Evolutionary conservation across 208 protist genomes (phyloP).

Genomic region (Acanthamoeba royreba): DNA sequence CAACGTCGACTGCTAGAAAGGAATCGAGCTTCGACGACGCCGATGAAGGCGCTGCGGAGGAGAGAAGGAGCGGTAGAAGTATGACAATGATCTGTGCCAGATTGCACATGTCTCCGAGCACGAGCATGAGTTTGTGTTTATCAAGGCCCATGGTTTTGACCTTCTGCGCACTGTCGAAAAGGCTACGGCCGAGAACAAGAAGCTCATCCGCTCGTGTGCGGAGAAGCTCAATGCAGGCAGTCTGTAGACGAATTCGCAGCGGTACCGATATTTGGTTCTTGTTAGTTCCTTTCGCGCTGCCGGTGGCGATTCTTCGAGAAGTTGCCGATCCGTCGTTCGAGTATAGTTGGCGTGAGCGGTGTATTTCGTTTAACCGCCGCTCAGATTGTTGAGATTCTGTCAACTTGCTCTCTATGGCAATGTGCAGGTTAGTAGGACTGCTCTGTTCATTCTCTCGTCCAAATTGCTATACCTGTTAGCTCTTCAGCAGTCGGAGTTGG

Average conservation of each 20-base stretch:
- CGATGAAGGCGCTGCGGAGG: neutral
- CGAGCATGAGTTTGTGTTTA: neutral
- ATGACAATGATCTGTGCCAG: neutral
- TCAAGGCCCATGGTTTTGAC: neutral
- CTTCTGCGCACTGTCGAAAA: slow-evolving; percentile 17
- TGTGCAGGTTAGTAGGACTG: too few relatives aligned
- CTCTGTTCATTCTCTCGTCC: too few relatives aligned
- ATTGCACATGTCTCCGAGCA: neutral
- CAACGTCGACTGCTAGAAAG: neutral
- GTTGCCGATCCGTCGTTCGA: too few relatives aligned
- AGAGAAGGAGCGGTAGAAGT: neutral
- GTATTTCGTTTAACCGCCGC: neutral
- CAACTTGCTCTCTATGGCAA: neutral
- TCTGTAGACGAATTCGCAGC: neutral
- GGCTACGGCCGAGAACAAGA: neutral
- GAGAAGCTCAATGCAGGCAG: neutral
- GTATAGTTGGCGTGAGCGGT: neutral
- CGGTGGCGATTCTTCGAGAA: neutral
- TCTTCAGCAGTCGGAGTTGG: too few relatives aligned
- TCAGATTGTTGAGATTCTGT: neutral
- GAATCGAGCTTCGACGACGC: neutral
- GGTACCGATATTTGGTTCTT: slow-evolving; percentile 37
- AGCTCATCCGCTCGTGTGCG: neutral
- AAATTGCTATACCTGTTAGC: too few relatives aligned
- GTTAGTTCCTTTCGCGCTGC: neutral